Conservation (phyloP, 129 eudicot genomes). For the Rutidosis leptorrhynchoides region DNA sequence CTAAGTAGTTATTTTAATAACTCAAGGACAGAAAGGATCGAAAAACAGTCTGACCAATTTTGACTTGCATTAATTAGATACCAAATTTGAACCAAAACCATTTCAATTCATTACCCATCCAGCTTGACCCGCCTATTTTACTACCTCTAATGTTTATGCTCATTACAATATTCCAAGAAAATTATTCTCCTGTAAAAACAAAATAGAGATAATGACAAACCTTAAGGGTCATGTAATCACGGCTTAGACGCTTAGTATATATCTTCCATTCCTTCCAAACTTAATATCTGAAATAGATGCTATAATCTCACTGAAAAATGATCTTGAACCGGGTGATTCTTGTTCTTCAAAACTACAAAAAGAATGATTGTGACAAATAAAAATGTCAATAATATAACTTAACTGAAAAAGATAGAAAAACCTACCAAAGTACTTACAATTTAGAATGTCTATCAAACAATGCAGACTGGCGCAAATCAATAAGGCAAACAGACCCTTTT, state of each 20-base stretch:
- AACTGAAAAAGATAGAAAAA: not conserved
- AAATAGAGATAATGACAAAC: slow-evolving; percentile 28
- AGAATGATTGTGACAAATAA: not conserved
- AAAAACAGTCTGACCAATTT: not conserved
- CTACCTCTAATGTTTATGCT: not conserved
- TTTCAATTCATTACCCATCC: not conserved
- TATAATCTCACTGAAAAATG: slow-evolving; percentile 94
- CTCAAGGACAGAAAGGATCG: not conserved
- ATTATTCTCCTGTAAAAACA: not conserved
- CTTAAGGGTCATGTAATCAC: slow-evolving; percentile 99
- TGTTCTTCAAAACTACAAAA: slow-evolving; percentile 84
- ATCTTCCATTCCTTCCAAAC: slow-evolving; percentile 86
- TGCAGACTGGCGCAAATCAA: slow-evolving; percentile 98
- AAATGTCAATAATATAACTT: not conserved
- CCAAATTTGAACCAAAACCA: not conserved
- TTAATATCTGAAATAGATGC: slow-evolving; percentile 98
- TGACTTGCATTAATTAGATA: too few relatives aligned
- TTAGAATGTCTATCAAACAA: slow-evolving; percentile 88
- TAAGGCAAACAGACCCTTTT: slow-evolving; percentile 95
- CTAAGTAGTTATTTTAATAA: too few relatives aligned
- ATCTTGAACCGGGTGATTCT: slow-evolving; percentile 97
- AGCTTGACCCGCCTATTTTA: not conserved
- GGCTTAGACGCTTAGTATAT: slow-evolving; percentile 79
- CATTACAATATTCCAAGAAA: not conserved
- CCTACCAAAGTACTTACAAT: slow-evolving; percentile 58